Base-by-base conservation (phyloP, 352 stramenopile species). In the Phytopythium montanum region DNA sequence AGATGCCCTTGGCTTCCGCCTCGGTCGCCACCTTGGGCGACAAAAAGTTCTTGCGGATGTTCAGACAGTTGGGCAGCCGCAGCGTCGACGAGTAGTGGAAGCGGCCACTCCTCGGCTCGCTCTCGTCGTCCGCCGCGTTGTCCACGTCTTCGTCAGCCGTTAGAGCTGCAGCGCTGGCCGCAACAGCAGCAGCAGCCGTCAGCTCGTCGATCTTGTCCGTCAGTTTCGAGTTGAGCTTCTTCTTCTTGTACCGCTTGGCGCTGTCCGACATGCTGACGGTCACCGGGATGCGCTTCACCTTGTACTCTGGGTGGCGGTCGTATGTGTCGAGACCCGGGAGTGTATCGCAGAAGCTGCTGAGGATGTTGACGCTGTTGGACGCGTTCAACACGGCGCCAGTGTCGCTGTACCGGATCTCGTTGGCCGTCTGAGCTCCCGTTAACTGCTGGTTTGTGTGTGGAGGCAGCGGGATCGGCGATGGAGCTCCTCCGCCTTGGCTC, bases 331-430 rank as follows among this genome's bases (percentile, higher is more conserved):
- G 66, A 0, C 84, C 84, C 41, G 86, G 86, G 12, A 95, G 65
- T 0, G 86, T 91, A 52, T 93, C 76, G 66, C 84, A 95, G 33
- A 95, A 92, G 19, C 78, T 76, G 60, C 79, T 93, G 25, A 95
- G 68, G 50, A 76, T 80, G 14, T 49, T 55, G 8, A 91, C 74
- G 26, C 82, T 90, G 45, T 90, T 95, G 0, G 54, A 34, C 38
- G 88, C 62, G 45, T 87, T 84, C 28, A 95, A 56, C 26, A 87
- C 72, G 0, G 81, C 83, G 2, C 79, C 77, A 6, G 80, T 92
- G 50, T 94, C 82, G 33, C 68, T 60, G 64, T 91, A 67, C n/a
- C 85, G 59, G 9, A 89, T 62, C 26, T 90, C 77, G 53, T 82
- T 87, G 19, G 55, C 54, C 51, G 71, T 75, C 29, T 28, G 39